phyloP scores from a whole-genome alignment of 2,329 filamentous ascomycete species.

The Cordyceps fumosorosea region DNA sequence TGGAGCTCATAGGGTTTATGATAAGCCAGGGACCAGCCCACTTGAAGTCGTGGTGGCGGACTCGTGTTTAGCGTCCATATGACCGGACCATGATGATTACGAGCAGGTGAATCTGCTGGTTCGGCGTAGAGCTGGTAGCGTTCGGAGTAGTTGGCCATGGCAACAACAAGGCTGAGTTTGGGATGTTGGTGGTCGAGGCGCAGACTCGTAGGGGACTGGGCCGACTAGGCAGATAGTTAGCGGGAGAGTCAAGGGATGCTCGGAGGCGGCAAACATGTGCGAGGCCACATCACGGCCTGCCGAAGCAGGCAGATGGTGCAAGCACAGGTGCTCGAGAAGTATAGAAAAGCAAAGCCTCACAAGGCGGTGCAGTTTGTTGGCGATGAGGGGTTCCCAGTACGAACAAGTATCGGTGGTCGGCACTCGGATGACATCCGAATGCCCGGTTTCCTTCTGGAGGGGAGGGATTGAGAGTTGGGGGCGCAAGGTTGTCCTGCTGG shows the following conservation, averaged over 20 bases:
- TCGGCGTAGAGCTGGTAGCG: not conserved
- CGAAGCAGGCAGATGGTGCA: too few relatives aligned
- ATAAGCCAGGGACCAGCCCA: not conserved
- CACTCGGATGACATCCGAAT: slow-evolving; percentile 11
- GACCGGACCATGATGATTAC: not conserved
- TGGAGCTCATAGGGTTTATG: not conserved
- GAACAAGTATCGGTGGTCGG: not conserved
- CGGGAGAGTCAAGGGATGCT: not conserved
- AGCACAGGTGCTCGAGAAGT: not conserved
- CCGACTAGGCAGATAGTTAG: not conserved
- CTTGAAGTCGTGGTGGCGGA: not conserved
- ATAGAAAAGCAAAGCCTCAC: not conserved
- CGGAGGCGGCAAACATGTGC: not conserved
- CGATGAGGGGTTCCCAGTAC: not conserved
- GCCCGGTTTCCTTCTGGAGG: not conserved
- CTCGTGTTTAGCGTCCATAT: not conserved
- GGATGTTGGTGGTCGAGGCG: not conserved
- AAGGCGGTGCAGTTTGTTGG: not conserved
- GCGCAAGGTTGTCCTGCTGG: not conserved
- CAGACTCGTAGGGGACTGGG: not conserved
- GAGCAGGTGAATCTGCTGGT: not conserved
- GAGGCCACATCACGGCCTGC: not conserved
- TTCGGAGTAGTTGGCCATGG: not conserved
- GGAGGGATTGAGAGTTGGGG: not conserved
- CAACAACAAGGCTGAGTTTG: not conserved